phyloP scores from a whole-genome alignment of 129 eudicot genomes.

The Artemisia argyi region DNA sequence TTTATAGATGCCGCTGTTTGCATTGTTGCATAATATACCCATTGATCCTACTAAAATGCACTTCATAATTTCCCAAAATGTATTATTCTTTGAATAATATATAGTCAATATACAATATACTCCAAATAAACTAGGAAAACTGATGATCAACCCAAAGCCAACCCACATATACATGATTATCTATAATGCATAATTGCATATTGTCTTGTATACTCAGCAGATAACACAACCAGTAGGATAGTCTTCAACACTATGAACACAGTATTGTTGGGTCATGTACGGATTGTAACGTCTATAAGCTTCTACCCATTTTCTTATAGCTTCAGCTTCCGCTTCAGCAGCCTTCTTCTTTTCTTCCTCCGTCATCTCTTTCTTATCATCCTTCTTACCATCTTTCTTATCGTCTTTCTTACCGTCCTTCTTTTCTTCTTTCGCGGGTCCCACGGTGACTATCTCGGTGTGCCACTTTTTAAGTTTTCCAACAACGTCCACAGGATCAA shows the following conservation, averaged over 20 bases:
- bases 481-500: conserved; percentile 35
- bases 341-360: conserved; percentile 14
- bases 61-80: not conserved
- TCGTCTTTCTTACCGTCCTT: conserved; percentile 7
- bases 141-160: conserved; percentile 6
- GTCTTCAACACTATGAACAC: conserved; percentile 32
- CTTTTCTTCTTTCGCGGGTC: conserved; percentile 42
- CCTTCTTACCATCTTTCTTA: not conserved
- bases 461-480: conserved; percentile 34
- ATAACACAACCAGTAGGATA: conserved; percentile 42
- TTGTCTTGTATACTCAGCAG: conserved; percentile 9
- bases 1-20: not conserved
- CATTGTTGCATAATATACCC: not conserved
- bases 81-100: conserved; percentile 1
- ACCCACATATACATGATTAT: conserved; percentile 1
- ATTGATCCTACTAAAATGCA: not conserved
- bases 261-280: conserved; percentile 17
- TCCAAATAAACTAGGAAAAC: not conserved
- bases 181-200: not conserved
- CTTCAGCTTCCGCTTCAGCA: not conserved
- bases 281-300: conserved; percentile 7
- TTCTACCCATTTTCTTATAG: not conserved
- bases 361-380: not conserved
- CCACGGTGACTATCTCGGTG: conserved; percentile 37
- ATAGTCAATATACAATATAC: conserved; percentile 6